A percentile compares a stretch with the other conserved stretches of the same genome.
phyloP scores from a whole-genome alignment of 108 stramenopile genomes.

The Nannochloropsis gaditana region DNA sequence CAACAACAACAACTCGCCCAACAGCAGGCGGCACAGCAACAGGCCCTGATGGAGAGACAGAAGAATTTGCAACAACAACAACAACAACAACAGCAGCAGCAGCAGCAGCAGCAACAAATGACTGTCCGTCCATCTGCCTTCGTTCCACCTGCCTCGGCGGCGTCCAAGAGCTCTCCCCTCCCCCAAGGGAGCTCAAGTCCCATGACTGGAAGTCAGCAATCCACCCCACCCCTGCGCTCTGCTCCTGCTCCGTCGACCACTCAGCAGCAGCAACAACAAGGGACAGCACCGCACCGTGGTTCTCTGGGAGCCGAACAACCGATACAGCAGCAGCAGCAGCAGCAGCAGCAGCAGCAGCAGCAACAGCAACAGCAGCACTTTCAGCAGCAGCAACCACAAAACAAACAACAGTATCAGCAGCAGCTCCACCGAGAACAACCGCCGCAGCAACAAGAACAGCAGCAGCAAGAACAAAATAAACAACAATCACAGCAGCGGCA shows the following conservation, averaged over 20 bases:
- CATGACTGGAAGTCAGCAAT: not conserved
- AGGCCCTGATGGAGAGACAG: conserved; percentile 63
- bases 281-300: too few species aligned
- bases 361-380: conserved; percentile 59
- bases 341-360: conserved; percentile 45
- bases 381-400: conserved; percentile 24
- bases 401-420: conserved; percentile 7
- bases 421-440: not conserved
- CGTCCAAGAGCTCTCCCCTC: too few species aligned
- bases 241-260: not conserved
- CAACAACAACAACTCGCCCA: conserved; percentile 51
- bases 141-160: too few species aligned
- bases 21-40: conserved; percentile 60
- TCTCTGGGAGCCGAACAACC: too few species aligned
- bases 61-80: conserved; percentile 63
- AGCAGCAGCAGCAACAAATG: not conserved
- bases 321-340: conserved; percentile 49
- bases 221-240: conserved; percentile 32
- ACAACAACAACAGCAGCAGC: conserved; percentile 49
- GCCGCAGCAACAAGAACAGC: not conserved
- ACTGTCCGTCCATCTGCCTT: not conserved
- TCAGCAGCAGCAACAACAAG: conserved; percentile 27
- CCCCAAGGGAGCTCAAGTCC: too few species aligned
- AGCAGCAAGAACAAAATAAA: conserved; percentile 22
- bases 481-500: not conserved